Evolutionary conservation across 352 stramenopile genomes (phyloP).

Genomic region (Phytophthora litchii): DNA sequence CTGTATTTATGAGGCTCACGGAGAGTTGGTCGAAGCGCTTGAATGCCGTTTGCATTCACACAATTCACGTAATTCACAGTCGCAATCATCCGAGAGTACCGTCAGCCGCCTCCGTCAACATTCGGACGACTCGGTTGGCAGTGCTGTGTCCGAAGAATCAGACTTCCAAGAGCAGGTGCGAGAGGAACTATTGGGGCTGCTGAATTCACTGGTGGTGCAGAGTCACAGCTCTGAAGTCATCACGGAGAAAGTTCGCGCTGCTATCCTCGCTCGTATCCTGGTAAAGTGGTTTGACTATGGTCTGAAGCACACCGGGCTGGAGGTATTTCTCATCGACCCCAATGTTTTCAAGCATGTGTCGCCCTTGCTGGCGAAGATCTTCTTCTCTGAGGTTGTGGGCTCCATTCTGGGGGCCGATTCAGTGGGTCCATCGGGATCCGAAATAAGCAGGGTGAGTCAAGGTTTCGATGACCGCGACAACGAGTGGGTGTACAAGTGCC

Average conservation of each 20-base stretch:
- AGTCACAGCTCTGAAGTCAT: constrained; percentile 40
- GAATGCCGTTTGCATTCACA: constrained; percentile 82
- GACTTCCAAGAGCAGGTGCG: constrained; percentile 65
- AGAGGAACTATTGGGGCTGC: constrained; percentile 63
- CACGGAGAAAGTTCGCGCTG: constrained; percentile 51
- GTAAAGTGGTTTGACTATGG: constrained; percentile 88
- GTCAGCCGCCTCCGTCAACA: constrained; percentile 41
- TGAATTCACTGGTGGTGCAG: constrained; percentile 68
- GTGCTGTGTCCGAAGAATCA: constrained; percentile 39
- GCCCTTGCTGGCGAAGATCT: constrained; percentile 68
- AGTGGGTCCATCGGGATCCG: constrained; percentile 6
- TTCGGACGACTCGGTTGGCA: constrained; percentile 30
- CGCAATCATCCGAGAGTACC: constrained; percentile 8
- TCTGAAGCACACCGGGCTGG: constrained; percentile 57
- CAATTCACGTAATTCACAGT: constrained; percentile 34
- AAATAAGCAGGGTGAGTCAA: constrained; percentile 13
- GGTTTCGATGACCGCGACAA: constrained; percentile 78
- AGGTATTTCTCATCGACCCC: constrained; percentile 66
- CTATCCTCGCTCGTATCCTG: constrained; percentile 78
- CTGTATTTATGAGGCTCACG: constrained; percentile 79
- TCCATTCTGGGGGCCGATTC: constrained; percentile 43
- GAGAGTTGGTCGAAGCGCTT: constrained; percentile 82
- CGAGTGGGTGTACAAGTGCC: constrained; percentile 79
- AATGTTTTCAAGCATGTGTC: constrained; percentile 67
- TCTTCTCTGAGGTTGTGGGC: constrained; percentile 74